Evolutionary conservation across 305 asterid genomes (phyloP), one percentile per base, ranked within the genome.

Genomic region (Striga hermonthica): DNA sequence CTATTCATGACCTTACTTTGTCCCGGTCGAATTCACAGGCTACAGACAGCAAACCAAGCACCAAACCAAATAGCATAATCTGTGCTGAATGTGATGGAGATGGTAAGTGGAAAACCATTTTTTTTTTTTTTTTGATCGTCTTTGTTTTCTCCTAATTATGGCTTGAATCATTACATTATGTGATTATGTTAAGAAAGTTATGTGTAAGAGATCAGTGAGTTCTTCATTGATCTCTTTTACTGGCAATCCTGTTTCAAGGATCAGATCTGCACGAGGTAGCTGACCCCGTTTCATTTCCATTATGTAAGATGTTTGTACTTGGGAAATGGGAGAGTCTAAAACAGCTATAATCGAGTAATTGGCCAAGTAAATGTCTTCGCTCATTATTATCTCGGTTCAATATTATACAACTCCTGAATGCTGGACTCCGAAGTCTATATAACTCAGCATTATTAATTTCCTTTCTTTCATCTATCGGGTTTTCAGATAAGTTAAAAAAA

Each of bases 21-120:
- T 8, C 35, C 35, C 9, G 10, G 34, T 54, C 38, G 9, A 9
- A 9, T 39, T 69, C 79, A 57, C 75, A 86, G 95, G 87, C 85
- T 44, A 57, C 81, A 4, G 78, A 64, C 45, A 62, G 70, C 10
- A 55, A 66, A 63, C 38, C 84, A 34, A 59, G 22, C 50, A 38
- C 75, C 64, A 86, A 82, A 72, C 4, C 12, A 28, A 70, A 16
- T 38, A 86, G 81, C 87, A 15, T 86, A 37, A 57, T 86, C 45
- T 86, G 90, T 71, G 7, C 57, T 34, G 83, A 80, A n/a, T 86
- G 95, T 71, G 88, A 86, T 7, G 90, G 95, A 66, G 63, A 80
- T 68, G 95, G 95, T 84, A 66, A 76, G 86, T 86, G 47, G 44
- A 22, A 22, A 41, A 57, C 7, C 66, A 44, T 31, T 41, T 11